These are phyloP conservation scores for Nectriaceae sp. DNA, from an alignment of 2,329 filamentous ascomycete genomes.

Conservation along the genomic window DNA sequence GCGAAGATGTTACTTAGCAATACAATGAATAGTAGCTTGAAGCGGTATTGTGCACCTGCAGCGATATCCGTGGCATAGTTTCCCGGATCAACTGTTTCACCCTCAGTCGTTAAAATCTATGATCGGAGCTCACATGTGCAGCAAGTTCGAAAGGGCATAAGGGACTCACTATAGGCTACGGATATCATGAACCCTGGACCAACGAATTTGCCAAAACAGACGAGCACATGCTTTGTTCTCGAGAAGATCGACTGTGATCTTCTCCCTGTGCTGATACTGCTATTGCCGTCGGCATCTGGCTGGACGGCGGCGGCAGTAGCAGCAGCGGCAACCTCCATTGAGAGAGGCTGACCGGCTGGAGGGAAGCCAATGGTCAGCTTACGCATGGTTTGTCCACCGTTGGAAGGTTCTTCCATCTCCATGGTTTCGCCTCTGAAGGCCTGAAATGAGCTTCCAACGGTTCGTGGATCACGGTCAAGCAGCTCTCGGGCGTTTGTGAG, in stretches of 20 bases:
- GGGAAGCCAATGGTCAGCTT: background rate
- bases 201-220: slow-evolving; percentile 43
- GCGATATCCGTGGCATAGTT: slow-evolving; percentile 73
- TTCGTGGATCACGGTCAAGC: background rate
- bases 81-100: slow-evolving; percentile 53
- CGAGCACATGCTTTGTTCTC: background rate
- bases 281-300: background rate
- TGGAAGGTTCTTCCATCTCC: background rate
- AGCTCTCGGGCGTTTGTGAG: slow-evolving; percentile 5
- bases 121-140: background rate
- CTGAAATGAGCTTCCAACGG: background rate
- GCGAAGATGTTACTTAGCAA: slow-evolving; percentile 71
- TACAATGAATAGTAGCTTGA: slow-evolving; percentile 67
- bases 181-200: slow-evolving; percentile 69
- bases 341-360: background rate
- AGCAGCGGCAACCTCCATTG: background rate
- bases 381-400: background rate
- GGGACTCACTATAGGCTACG: slow-evolving; percentile 55
- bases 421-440: background rate
- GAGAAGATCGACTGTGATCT: slow-evolving; percentile 3
- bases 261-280: background rate
- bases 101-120: background rate
- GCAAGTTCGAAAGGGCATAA: background rate
- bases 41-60: slow-evolving; percentile 66
- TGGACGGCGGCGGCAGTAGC: background rate